Percentiles rank a stretch among this genome's conserved stretches.
phyloP scores from a whole-genome alignment of 129 eudicot species.

The Lactuca saligna region DNA sequence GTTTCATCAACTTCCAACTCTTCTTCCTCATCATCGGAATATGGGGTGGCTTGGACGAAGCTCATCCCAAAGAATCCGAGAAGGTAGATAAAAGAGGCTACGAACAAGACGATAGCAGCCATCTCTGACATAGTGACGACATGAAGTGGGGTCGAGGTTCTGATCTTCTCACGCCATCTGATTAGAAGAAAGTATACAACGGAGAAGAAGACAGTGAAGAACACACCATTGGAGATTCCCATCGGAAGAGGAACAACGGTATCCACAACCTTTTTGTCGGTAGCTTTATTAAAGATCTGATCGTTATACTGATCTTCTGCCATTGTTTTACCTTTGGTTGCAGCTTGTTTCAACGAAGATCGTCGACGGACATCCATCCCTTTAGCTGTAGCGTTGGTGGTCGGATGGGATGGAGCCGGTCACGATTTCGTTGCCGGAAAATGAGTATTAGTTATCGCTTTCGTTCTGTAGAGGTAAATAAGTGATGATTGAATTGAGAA shows the following conservation, averaged over 20 bases:
- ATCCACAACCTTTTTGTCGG: constrained; percentile 16
- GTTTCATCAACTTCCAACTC: constrained; percentile 4
- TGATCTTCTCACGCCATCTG: constrained; percentile 34
- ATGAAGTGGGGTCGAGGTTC: constrained; percentile 25
- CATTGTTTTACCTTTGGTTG: constrained; percentile 13
- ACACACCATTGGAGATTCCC: constrained; percentile 24
- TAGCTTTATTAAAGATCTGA: background rate
- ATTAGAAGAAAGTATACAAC: constrained; percentile 24
- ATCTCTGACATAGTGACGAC: constrained; percentile 22
- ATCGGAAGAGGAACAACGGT: constrained; percentile 4
- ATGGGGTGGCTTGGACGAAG: constrained; percentile 13
- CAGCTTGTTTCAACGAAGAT: constrained; percentile 16
- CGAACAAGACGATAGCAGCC: constrained; percentile 15
- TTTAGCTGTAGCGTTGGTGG: background rate
- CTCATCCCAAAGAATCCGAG: constrained; percentile 29
- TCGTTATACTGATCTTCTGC: background rate
- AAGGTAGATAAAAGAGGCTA: constrained; percentile 26
- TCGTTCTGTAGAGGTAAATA: background rate
- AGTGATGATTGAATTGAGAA: background rate
- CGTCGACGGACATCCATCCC: constrained; percentile 32
- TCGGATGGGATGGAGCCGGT: constrained; percentile 23
- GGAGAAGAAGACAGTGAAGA: constrained; percentile 27
- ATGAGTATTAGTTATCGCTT: background rate
- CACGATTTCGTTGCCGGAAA: constrained; percentile 4
- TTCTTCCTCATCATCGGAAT: constrained; percentile 17